phyloP scores from a whole-genome alignment of 1,139 yeast species.

The Meyerozyma guilliermondii region DNA sequence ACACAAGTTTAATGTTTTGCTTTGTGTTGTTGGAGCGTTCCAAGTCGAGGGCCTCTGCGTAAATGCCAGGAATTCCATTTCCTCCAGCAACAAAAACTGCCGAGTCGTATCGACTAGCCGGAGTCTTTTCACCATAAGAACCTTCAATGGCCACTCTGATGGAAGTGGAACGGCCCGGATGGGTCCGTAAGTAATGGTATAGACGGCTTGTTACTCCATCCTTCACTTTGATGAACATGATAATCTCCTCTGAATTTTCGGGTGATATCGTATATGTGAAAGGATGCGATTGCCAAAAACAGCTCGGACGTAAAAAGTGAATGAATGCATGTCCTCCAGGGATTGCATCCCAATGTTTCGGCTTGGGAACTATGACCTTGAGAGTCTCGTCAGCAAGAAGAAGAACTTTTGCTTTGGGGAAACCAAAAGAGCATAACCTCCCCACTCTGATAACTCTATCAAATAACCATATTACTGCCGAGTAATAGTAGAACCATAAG shows the following conservation, averaged over 20 bases:
- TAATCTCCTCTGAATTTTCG: constrained; percentile 21
- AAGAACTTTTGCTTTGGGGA: constrained; percentile 24
- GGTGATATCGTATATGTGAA: constrained; percentile 30
- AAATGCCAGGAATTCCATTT: constrained; percentile 33
- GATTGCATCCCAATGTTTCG: constrained; percentile 24
- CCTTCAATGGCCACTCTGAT: constrained; percentile 33
- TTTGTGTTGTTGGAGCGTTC: constrained; percentile 22
- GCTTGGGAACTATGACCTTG: constrained; percentile 26
- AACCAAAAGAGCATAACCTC: constrained; percentile 22
- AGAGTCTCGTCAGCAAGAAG: constrained; percentile 14
- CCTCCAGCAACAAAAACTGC: constrained; percentile 37
- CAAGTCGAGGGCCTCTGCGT: constrained; percentile 27
- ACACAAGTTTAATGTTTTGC: constrained; percentile 13
- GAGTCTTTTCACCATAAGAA: constrained; percentile 32
- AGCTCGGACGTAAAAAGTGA: constrained; percentile 26
- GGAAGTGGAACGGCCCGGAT: constrained; percentile 11
- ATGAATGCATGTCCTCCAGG: constrained; percentile 37
- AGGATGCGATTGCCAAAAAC: constrained; percentile 58
- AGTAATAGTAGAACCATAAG: constrained; percentile 13
- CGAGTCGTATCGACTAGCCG: constrained; percentile 27
- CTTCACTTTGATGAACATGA: constrained; percentile 30
- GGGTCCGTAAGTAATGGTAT: neutral
- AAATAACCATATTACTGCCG: constrained; percentile 22
- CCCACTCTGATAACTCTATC: constrained; percentile 24
- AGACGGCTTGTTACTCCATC: constrained; percentile 22